Evolutionary conservation across 306 rosid genomes (phyloP).

Genomic region (Corylus avellana): DNA sequence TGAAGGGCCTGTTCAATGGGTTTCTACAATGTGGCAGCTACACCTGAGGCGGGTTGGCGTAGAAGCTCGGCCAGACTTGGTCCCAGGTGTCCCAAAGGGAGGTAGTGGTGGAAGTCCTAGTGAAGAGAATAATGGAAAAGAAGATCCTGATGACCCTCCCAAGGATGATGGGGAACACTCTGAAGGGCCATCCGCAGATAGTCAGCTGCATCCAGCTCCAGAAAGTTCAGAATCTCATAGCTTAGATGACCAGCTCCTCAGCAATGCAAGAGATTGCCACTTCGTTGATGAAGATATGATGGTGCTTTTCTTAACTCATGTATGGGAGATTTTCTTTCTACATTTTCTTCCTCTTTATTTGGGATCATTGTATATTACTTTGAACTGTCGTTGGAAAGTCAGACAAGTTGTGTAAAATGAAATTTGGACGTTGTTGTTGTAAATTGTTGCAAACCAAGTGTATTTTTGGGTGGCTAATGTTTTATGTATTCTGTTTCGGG

Average conservation of each 20-base stretch:
- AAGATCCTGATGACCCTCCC: constrained; percentile 54
- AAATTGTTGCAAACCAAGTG: neutral
- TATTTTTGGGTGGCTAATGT: neutral
- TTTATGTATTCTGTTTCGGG: neutral
- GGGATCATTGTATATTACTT: constrained; percentile 48
- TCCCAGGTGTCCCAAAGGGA: constrained; percentile 55
- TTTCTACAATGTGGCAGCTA: constrained; percentile 47
- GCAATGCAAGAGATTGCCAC: constrained; percentile 38
- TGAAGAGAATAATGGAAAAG: constrained; percentile 48
- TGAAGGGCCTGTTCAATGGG: constrained; percentile 19
- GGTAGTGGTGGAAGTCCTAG: constrained; percentile 71
- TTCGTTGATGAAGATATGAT: constrained; percentile 30
- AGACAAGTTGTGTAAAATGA: constrained; percentile 46
- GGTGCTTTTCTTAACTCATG: constrained; percentile 27
- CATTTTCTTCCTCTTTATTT: constrained; percentile 34
- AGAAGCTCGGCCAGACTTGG: constrained; percentile 77
- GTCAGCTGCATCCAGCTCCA: constrained; percentile 51
- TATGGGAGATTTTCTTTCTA: constrained; percentile 37
- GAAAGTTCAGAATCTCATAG: constrained; percentile 68
- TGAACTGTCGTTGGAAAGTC: constrained; percentile 43
- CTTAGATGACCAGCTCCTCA: constrained; percentile 48
- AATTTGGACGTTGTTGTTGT: constrained; percentile 14
- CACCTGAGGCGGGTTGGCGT: constrained; percentile 98
- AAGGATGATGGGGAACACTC: constrained; percentile 45
- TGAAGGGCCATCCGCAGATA: constrained; percentile 49